Evolutionary conservation across 345 rosid species (phyloP), one percentile per base, ranked within the genome.

Genomic region (Conringia planisiliqua): DNA sequence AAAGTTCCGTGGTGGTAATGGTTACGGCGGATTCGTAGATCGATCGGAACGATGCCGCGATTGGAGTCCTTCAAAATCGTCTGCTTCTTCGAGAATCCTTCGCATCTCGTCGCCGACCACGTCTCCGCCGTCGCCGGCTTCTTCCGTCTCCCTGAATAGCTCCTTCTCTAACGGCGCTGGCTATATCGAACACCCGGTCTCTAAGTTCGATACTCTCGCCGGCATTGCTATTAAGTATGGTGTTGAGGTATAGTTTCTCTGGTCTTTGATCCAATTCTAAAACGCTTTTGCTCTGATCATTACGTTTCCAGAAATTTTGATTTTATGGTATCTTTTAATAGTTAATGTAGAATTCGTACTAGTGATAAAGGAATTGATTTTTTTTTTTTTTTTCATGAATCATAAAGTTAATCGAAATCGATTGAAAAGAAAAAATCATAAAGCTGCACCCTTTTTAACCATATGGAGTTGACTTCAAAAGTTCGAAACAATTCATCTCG

Each of bases 151-250:
- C n/a, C 47, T 73, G 16, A 42, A 62, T 26, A 46, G 61, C 44
- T 68, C 77, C 10, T 50, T 12, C 17, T 59, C 85, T 4, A 47
- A 72, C 54, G 79, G 54, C 33, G 61, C 61, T 65, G 85, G 82
- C 35, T 85, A 60, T 62, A 83, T 90, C 17, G 85, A 90, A 51
- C 99, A 95, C 46, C 84, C 36, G 0, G 92, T 95, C 33, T 90
- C 97, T 32, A 88, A 85, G 62, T 73, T 86, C 52, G 96, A 94
- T 65, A 94, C 98, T 62, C 93, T 94, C 8, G 98, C 96, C 42
- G 98, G 98, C 30, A 81, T 94, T 35, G 98, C 98, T 56, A 94
- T 94, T 33, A 88, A 87, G 70, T 94, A 94, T 60, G 98, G 98
- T 3, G 97, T 94, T 35, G 97, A 94, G 95, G 98, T 89, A 77